Evolutionary conservation across 306 rosid genomes (phyloP), one percentile per base, ranked within the genome.

Genomic region (Sphenostylis stenocarpa): DNA sequence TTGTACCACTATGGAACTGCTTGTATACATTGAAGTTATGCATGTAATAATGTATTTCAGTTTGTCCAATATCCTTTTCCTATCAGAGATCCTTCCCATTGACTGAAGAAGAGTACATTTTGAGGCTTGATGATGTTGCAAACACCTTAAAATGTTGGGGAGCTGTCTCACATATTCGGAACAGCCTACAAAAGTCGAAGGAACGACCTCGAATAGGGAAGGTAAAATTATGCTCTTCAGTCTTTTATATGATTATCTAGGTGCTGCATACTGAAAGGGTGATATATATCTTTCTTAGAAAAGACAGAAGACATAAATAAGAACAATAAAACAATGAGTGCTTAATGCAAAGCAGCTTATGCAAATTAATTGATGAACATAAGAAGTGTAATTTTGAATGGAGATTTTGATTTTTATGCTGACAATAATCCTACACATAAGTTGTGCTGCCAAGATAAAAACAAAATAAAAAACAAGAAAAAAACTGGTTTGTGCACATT

Each of bases 121-220:
- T 88, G 90, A 91, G 98, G 87, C 98, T 95, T 28, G 97, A 95
- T 70, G 93, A 91, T 43, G 90, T 95, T 75, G 97, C 97, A 34
- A 92, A 95, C 86, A 85, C 85, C 23, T 85, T 95, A 79, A 95
- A 86, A 80, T 95, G 97, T 77, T 95, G 97, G 98, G 98, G 98
- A 83, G 98, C 98, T 80, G 98, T 95, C 76, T 89, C 98, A n/a
- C 97, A 95, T 77, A 89, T 95, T 75, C 86, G 97, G 64, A 95
- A 82, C 90, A 95, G 98, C 88, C 88, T 92, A 36, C 89, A 84
- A 21, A 90, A 89, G 36, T 82, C 82, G 44, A 95, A 92, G 87
- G 97, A 95, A 67, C 84, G 96, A 55, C 98, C 98, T 71, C 91
- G 98, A 76, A 95, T 95, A 70, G 98, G 98, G 69, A 95, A 95